Evolutionary conservation across 2,329 filamentous ascomycete genomes (phyloP).

Genomic region (Diaporthe caulivora): DNA sequence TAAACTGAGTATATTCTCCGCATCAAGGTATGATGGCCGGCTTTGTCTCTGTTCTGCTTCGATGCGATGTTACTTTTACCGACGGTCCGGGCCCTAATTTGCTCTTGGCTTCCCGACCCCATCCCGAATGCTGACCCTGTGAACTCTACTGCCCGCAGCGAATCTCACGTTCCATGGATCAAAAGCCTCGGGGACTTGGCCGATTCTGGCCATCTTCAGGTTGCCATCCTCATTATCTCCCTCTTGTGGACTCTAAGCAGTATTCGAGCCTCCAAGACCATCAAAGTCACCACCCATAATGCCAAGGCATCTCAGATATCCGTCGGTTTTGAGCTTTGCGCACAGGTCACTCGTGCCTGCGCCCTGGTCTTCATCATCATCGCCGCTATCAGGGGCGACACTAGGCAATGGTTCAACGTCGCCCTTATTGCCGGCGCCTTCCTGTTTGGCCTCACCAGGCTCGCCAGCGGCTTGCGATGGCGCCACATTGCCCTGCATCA

Average conservation of each 20-base stretch:
- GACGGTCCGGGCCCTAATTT: constrained; percentile 9
- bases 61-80: constrained; percentile 12
- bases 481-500: constrained; percentile 39
- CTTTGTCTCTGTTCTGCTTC: background rate
- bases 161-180: constrained; percentile 35
- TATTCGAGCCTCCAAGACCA: constrained; percentile 2
- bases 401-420: constrained; percentile 32
- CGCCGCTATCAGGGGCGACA: constrained; percentile 27
- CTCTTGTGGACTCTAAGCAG: constrained; percentile 33
- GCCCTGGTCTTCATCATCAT: constrained; percentile 32
- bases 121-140: background rate
- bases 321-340: constrained; percentile 36
- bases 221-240: constrained; percentile 31
- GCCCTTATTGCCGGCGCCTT: constrained; percentile 33
- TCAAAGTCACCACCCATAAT: constrained; percentile 1
- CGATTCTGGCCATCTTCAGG: constrained; percentile 30
- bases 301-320: constrained; percentile 33
- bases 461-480: constrained; percentile 33
- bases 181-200: background rate
- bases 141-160: constrained; percentile 4
- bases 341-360: constrained; percentile 31
- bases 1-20: background rate
- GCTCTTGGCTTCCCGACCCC: background rate
- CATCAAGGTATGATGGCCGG: constrained; percentile 18
- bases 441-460: constrained; percentile 33